Conservation (phyloP, 2,329 filamentous ascomycete genomes). For the Metarhizium robertsii region DNA sequence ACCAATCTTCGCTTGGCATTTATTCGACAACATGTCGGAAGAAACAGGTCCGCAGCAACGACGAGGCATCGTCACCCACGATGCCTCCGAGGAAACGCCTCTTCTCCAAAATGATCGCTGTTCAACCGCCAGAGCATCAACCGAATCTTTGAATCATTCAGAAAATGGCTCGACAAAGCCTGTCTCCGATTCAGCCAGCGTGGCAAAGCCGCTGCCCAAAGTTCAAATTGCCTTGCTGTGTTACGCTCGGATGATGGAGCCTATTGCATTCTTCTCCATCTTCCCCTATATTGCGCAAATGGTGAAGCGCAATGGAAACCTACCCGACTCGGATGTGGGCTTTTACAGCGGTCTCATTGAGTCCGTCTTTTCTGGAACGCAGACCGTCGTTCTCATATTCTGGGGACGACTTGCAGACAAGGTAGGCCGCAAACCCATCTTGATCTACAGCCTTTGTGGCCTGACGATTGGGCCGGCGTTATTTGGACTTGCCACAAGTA, state of each 20-base stretch:
- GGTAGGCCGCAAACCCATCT: slow-evolving; percentile 62
- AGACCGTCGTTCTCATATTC: slow-evolving; percentile 67
- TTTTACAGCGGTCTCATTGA: slow-evolving; percentile 74
- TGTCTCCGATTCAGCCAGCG: slow-evolving; percentile 10
- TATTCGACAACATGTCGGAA: background rate
- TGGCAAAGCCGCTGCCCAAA: slow-evolving; percentile 38
- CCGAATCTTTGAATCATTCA: background rate
- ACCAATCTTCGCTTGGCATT: background rate
- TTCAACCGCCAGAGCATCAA: background rate
- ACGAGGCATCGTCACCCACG: background rate
- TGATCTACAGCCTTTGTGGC: slow-evolving; percentile 58
- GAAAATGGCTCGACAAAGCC: background rate
- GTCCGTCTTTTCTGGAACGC: slow-evolving; percentile 62
- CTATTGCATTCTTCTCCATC: slow-evolving; percentile 75
- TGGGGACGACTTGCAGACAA: slow-evolving; percentile 59
- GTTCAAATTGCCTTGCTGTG: slow-evolving; percentile 65
- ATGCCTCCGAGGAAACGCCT: background rate
- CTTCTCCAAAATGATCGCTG: background rate
- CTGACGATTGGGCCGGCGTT: slow-evolving; percentile 50
- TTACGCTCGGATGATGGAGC: slow-evolving; percentile 63
- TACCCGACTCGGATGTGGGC: slow-evolving; percentile 59
- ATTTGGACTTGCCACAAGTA: slow-evolving; percentile 57
- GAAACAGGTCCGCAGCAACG: background rate
- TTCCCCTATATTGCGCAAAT: slow-evolving; percentile 75
- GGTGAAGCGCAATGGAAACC: slow-evolving; percentile 55